Base-by-base conservation (phyloP, 108 stramenopile species). In the Nitzschia inconspicua region DNA sequence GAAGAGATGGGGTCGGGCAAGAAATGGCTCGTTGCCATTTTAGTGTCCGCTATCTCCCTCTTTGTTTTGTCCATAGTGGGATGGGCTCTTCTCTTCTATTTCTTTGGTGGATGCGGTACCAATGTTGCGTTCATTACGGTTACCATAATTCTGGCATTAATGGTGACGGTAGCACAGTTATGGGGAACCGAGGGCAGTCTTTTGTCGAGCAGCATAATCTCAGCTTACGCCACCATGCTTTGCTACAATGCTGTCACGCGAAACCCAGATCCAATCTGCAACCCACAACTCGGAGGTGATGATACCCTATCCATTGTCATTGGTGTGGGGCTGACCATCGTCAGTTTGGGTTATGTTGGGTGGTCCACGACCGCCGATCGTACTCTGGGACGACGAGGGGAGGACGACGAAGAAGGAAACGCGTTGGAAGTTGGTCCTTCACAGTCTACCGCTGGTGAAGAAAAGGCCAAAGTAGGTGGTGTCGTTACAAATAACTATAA, bases 91-190 rank as follows among this genome's bases (percentile, higher is more conserved):
- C 47, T 98, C 49, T 95, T 86, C 68, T 31, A 77, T 51, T 79
- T 79, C 61, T 98, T 94, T 68, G 60, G 67, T 10, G 89, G 84
- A 22, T 97, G 98, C 62, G 2, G 51, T 9, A 67, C 52, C 4
- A 96, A 89, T 60, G 69, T 75, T 41, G 73, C 85, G 13, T 93
- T 97, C 65, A 88, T 98, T 19, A 49, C 90, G 7, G 60, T 96
- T 9, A 97, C 96, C 0, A 53, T 95, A 30, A 50, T 89, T 28
- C 36, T 88, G 36, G 60, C 65, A 26, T 30, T 96, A 19, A 20
- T 81, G 11, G 57, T 73, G 14, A 88, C 83, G 1, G 73, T 53
- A 6, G 63, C 88, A 5, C 93, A 95, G 57, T 48, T 89, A 51
- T 73, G 63, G 6, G 80, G 70, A 1, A 89, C 88, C 20, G 89